A percentile compares a stretch with the other conserved stretches of the same genome.
These are phyloP conservation scores for Thuja plicata DNA, from an alignment of 83 land plant genomes.

Conservation along the genomic window DNA sequence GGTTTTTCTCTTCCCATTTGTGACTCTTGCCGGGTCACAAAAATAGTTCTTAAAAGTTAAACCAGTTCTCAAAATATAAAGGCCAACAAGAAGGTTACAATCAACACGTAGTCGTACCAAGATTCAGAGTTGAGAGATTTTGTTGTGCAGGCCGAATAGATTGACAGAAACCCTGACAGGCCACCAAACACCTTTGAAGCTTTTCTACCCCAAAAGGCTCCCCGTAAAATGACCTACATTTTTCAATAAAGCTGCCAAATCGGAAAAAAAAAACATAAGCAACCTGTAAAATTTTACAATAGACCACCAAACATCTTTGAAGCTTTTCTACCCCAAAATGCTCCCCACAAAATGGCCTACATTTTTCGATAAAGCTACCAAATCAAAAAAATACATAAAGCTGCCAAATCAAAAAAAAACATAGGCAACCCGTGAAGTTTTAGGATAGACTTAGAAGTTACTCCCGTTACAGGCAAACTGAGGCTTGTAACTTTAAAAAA, in stretches of 20 bases:
- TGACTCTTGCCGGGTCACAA: background rate
- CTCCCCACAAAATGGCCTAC: slow-evolving; percentile 18
- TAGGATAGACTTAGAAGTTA: background rate
- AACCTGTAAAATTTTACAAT: background rate
- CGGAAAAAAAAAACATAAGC: background rate
- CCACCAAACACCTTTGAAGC: too few species aligned
- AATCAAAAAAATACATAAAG: background rate
- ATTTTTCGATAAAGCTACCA: slow-evolving; percentile 14
- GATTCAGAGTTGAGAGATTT: too few species aligned
- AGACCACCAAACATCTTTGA: too few species aligned
- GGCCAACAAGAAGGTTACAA: background rate
- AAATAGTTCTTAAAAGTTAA: background rate
- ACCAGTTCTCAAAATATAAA: background rate
- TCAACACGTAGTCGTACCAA: too few species aligned
- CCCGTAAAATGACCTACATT: slow-evolving; percentile 22
- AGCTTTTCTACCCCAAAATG: slow-evolving; percentile 8
- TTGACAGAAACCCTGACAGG: too few species aligned
- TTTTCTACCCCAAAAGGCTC: slow-evolving; percentile 3
- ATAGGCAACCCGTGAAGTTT: background rate
- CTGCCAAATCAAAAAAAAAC: slow-evolving; percentile 1
- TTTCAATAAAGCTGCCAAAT: slow-evolving; percentile 12
- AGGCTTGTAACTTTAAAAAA: background rate
- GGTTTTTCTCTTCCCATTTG: too few species aligned
- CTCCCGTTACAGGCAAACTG: background rate
- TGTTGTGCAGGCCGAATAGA: too few species aligned